Evolutionary conservation across 129 eudicot genomes (phyloP).

Genomic region (Cynara cardunculus): DNA sequence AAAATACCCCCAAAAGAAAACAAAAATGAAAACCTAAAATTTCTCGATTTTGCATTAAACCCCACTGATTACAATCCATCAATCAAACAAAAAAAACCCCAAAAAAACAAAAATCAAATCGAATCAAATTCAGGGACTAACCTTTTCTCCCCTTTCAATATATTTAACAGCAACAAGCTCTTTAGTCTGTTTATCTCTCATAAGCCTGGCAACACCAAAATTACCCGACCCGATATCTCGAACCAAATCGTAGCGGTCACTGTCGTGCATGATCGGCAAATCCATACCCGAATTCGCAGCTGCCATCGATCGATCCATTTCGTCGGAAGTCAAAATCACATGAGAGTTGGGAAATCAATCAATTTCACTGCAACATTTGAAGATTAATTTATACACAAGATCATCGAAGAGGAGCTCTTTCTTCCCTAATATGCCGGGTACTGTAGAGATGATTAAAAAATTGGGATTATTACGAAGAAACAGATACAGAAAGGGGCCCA

Average conservation of each 20-base stretch:
- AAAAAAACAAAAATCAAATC: not conserved
- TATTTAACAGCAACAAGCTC: conserved; percentile 93
- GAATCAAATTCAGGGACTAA: conserved; percentile 19
- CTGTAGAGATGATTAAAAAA: not conserved
- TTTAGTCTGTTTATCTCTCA: conserved; percentile 82
- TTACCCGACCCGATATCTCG: conserved; percentile 85
- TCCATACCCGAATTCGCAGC: conserved; percentile 56
- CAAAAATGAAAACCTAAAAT: conserved; percentile 1
- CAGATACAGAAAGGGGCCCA: conserved; percentile 19
- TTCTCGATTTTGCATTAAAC: conserved; percentile 17
- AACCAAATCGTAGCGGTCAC: conserved; percentile 82
- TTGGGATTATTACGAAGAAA: conserved; percentile 12
- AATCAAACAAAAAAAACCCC: not conserved
- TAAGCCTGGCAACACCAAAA: conserved; percentile 80
- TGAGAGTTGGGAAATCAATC: not conserved
- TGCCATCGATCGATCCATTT: conserved; percentile 62
- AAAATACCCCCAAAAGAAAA: not conserved
- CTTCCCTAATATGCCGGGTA: conserved; percentile 12
- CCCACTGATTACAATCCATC: not conserved
- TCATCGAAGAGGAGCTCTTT: too few relatives aligned
- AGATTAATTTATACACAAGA: not conserved
- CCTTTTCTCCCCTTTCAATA: conserved; percentile 91
- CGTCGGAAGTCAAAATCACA: not conserved
- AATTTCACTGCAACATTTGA: not conserved
- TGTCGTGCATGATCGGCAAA: conserved; percentile 88